Conservation (phyloP, 805 yeast species). For the Candida ponderosae region DNA sequence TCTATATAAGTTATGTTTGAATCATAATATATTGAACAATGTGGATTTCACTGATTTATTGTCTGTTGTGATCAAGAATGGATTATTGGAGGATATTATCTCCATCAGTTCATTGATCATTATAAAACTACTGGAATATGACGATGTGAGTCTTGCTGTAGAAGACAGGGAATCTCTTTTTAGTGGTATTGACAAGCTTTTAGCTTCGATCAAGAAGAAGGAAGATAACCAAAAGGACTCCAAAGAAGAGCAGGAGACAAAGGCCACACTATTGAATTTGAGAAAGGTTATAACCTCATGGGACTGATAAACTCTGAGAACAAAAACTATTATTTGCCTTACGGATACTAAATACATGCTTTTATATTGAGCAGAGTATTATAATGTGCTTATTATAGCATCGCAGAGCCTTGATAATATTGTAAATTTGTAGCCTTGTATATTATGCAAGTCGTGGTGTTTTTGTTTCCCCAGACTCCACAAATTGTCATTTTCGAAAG, state of each 20-base stretch:
- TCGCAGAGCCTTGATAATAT: too few relatives aligned
- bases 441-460: too few relatives aligned
- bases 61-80: constrained; percentile 26
- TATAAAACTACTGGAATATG: constrained; percentile 17
- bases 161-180: constrained; percentile 11
- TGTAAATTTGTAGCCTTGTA: too few relatives aligned
- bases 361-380: too few relatives aligned
- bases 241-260: constrained; percentile 22
- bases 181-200: constrained; percentile 19
- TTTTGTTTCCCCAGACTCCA: too few relatives aligned
- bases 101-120: constrained; percentile 19
- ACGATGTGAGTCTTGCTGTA: constrained; percentile 14
- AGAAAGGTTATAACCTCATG: constrained; percentile 12
- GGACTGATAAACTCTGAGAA: too few relatives aligned
- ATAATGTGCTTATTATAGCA: too few relatives aligned
- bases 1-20: constrained; percentile 41
- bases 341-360: too few relatives aligned
- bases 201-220: constrained; percentile 18
- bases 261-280: constrained; percentile 14
- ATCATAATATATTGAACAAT: constrained; percentile 12
- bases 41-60: constrained; percentile 27
- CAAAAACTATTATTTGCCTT: too few relatives aligned
- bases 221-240: constrained; percentile 21
- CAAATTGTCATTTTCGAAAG: too few relatives aligned
- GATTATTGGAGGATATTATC: constrained; percentile 28